Evolutionary conservation across 345 rosid species (phyloP).

Genomic region (Eucalyptus polybractea): DNA sequence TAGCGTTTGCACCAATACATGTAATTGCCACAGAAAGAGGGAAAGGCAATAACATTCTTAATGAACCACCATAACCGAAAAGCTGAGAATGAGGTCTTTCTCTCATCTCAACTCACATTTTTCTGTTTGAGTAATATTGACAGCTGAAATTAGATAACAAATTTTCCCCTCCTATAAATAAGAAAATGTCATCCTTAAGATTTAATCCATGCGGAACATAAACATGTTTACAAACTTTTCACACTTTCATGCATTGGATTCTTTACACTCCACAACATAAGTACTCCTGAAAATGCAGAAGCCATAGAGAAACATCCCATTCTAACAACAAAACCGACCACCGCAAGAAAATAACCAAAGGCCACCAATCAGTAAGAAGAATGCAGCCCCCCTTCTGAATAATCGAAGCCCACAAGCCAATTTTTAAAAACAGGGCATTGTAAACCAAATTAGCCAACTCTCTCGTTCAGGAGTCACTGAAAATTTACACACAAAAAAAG

Average conservation of each 20-base stretch:
- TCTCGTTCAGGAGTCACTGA: background rate
- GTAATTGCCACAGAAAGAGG: background rate
- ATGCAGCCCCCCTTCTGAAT: background rate
- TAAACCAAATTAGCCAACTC: background rate
- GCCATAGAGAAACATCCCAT: background rate
- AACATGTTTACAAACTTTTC: background rate
- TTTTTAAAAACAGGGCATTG: background rate
- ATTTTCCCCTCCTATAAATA: background rate
- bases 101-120: background rate
- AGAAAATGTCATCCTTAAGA: background rate
- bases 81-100: background rate
- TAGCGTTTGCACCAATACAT: background rate
- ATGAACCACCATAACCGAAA: background rate
- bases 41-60: background rate
- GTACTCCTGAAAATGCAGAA: background rate
- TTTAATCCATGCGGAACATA: background rate
- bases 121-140: background rate
- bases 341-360: background rate
- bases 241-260: background rate
- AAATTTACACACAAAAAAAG: background rate
- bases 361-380: background rate
- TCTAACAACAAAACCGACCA: background rate
- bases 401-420: background rate
- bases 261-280: background rate
- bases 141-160: background rate